phyloP scores from a whole-genome alignment of 208 protist species.

The Angomonas deanei region DNA sequence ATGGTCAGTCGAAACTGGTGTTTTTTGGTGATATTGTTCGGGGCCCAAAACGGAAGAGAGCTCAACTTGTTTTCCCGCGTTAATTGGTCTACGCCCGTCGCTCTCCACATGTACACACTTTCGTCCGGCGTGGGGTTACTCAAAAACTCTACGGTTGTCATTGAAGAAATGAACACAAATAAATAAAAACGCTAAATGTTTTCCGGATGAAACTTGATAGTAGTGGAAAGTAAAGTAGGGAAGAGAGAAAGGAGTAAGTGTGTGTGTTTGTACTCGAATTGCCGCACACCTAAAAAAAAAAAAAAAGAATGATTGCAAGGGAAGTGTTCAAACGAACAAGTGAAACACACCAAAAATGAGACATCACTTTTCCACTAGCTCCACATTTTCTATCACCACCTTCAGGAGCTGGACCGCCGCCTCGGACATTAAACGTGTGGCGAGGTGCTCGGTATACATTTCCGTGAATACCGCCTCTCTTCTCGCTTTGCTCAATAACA shows the following conservation, averaged over 20 bases:
- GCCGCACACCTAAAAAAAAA: neutral
- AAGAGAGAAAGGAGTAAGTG: neutral
- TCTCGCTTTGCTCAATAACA: conserved; percentile 54
- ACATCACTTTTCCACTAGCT: conserved; percentile 23
- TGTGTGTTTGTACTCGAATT: neutral
- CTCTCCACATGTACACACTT: conserved; percentile 44
- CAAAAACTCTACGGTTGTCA: conserved; percentile 35
- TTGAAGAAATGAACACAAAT: conserved; percentile 1
- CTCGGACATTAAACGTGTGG: conserved; percentile 67
- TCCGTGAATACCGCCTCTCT: conserved; percentile 58
- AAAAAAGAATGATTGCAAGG: neutral
- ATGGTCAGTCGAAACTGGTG: conserved; percentile 73
- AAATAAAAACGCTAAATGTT: neutral
- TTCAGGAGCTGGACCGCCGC: conserved; percentile 44
- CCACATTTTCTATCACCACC: conserved; percentile 52
- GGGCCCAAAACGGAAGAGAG: conserved; percentile 76
- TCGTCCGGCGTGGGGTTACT: conserved; percentile 43
- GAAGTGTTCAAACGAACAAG: too few species aligned
- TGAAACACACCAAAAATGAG: neutral
- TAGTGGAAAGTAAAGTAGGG: neutral
- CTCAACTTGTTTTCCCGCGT: conserved; percentile 72
- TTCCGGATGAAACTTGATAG: neutral
- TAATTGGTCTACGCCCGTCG: conserved; percentile 34
- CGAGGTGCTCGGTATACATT: conserved; percentile 38
- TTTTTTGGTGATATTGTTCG: conserved; percentile 34